Percentiles rank a stretch among this genome's conserved stretches.
Evolutionary conservation across 1,284 basidiomycete genomes (phyloP).

Genomic region (Athelia sp.): DNA sequence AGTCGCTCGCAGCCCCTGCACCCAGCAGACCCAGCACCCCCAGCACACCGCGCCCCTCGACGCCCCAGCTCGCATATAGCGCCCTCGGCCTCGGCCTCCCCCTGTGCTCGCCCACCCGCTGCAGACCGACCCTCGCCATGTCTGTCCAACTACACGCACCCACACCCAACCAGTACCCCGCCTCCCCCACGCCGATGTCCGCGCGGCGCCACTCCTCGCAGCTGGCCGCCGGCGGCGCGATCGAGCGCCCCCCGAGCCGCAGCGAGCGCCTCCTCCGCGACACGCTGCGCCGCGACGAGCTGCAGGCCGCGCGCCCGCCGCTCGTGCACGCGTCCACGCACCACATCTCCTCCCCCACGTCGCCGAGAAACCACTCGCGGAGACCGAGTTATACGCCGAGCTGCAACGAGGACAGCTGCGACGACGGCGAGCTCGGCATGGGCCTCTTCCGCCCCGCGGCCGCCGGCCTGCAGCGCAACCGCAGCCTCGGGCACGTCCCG

Average conservation of each 20-base stretch:
- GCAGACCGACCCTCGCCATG: slow-evolving; percentile 1
- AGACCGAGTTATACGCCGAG: neutral
- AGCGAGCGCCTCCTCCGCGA: slow-evolving; percentile 1
- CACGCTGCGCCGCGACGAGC: neutral
- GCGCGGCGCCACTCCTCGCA: neutral
- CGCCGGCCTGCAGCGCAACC: neutral
- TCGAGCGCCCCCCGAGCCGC: neutral
- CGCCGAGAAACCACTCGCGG: neutral
- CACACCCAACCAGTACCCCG: neutral
- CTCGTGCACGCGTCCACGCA: neutral
- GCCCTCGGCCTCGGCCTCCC: neutral
- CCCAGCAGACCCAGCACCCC: too few relatives aligned
- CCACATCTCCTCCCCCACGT: neutral
- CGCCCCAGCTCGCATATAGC: neutral
- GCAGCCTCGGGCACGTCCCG: neutral
- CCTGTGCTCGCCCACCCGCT: neutral
- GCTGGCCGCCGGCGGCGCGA: neutral
- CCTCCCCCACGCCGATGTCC: neutral
- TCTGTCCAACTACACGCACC: neutral
- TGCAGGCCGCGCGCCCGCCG: neutral
- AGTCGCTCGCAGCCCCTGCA: neutral
- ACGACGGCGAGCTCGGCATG: neutral
- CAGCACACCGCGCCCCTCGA: neutral
- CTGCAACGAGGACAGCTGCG: too few relatives aligned
- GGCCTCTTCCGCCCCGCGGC: neutral